Evolutionary conservation across 352 stramenopile species (phyloP).

Genomic region (Pythium chondricola): DNA sequence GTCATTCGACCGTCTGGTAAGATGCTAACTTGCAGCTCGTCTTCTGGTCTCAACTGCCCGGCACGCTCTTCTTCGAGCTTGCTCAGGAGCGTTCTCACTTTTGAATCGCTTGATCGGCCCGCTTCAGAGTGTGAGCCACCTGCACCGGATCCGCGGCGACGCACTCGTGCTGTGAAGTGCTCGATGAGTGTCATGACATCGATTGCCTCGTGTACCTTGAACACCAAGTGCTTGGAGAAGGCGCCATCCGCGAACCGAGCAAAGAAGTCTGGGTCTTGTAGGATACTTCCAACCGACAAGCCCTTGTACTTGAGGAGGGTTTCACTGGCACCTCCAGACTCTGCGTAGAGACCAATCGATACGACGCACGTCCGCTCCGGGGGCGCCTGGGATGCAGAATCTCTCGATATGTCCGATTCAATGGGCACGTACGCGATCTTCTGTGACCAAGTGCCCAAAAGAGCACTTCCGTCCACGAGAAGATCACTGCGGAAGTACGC

Average conservation of each 20-base stretch:
- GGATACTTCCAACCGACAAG: constrained; percentile 65
- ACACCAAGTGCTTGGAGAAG: constrained; percentile 66
- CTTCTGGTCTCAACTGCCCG: constrained; percentile 29
- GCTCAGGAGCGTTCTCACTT: constrained; percentile 20
- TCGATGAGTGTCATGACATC: constrained; percentile 36
- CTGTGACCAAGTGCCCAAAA: constrained; percentile 70
- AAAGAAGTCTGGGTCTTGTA: constrained; percentile 75
- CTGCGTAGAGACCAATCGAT: constrained; percentile 60
- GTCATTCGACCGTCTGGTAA: constrained; percentile 30
- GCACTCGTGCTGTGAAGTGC: constrained; percentile 44
- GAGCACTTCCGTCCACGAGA: constrained; percentile 40
- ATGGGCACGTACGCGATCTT: constrained; percentile 26
- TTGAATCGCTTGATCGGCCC: constrained; percentile 6
- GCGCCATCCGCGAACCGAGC: constrained; percentile 47
- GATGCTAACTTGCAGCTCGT: constrained; percentile 56
- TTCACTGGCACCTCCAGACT: constrained; percentile 51
- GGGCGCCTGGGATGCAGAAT: too few relatives aligned
- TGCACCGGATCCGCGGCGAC: constrained; percentile 17
- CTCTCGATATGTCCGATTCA: too few relatives aligned
- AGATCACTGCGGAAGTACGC: constrained; percentile 53
- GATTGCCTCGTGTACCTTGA: constrained; percentile 49
- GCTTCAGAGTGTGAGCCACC: not conserved
- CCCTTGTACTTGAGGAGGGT: constrained; percentile 79
- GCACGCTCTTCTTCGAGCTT: constrained; percentile 23
- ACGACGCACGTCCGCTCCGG: constrained; percentile 28